A percentile compares a stretch with the other conserved stretches of the same genome.
Evolutionary conservation across 768 basidiomycete genomes (phyloP).

Genomic region (Mycena haematopus): DNA sequence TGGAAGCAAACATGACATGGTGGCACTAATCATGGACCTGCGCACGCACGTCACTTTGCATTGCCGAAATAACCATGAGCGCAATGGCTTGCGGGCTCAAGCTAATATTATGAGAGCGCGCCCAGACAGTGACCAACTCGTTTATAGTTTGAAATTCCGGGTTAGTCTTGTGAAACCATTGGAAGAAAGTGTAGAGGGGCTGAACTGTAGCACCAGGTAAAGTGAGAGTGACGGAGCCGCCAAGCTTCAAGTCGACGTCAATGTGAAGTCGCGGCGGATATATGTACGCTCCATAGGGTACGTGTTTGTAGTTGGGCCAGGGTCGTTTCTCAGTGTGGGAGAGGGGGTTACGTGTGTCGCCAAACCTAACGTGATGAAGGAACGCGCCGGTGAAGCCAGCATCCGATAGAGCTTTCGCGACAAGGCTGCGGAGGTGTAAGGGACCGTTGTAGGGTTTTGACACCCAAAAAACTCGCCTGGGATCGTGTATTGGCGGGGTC

Average conservation of each 20-base stretch:
- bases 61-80: conserved; percentile 10
- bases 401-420: conserved; percentile 14
- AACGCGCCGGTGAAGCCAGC: conserved; percentile 10
- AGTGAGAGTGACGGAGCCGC: conserved; percentile 4
- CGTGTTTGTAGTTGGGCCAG: conserved; percentile 2
- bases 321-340: background rate
- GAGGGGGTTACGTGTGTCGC: background rate
- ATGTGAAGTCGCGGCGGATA: conserved; percentile 10
- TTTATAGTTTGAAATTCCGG: background rate
- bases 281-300: background rate
- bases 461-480: background rate
- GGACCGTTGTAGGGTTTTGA: background rate
- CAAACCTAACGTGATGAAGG: background rate
- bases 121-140: conserved; percentile 8
- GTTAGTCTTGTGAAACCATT: background rate
- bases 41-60: conserved; percentile 11
- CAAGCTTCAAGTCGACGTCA: background rate
- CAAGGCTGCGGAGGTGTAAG: conserved; percentile 7
- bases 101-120: conserved; percentile 1
- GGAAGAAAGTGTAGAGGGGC: conserved; percentile 1
- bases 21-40: background rate
- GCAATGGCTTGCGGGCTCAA: background rate
- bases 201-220: conserved; percentile 11
- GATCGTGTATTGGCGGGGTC: conserved; percentile 12
- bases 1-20: background rate